Base-by-base conservation (phyloP, 116 monocot genomes). In the Zostera marina region DNA sequence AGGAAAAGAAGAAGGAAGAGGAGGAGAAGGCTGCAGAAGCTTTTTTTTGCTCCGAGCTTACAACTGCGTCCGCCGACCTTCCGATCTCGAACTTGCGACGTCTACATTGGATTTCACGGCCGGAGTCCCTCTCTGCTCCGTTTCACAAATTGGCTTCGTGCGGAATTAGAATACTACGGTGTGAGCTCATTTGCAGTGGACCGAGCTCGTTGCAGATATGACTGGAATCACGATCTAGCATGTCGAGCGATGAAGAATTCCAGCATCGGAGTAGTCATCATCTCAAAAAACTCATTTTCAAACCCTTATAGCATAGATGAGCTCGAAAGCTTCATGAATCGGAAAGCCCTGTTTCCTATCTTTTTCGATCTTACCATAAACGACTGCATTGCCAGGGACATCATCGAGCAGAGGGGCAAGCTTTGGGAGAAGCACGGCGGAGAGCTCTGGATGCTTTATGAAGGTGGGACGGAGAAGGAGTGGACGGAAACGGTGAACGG, bases 351-450 rank as follows among this genome's bases (percentile, higher is more conserved):
- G 22, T 62, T 84, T n/a, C 88, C 84, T 0, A 75, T 93, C 45
- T 93, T 77, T 61, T 84, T 93, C 43, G 84, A 84, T 58, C 63
- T 93, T 60, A 53, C 75, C 32, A 44, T 70, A 11, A 68, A 40
- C 16, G 88, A 84, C 59, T 93, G 93, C 61, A 72, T 93, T 59
- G 77, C 84, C 0, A 78, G 93, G 68, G 93, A 93, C 51, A 77
- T 93, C 44, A 65, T 88, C 17, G 93, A 93, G 75, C 81, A 52
- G 43, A 81, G 77, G 46, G 93, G 88, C 44, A 84, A 79, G 45
- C 41, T 88, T 11, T 93, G 93, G 93, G 88, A 93, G 70, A 93
- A 53, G 59, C 77, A 84, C 60, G 93, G 93, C 0, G 93, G 93
- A 53, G 79, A 88, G 46, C 54, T 93, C 8, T 93, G 93, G 93